Evolutionary conservation across 1,139 yeast genomes (phyloP), one percentile per base, ranked within the genome.

Genomic region (Petasospora rhodanensis): DNA sequence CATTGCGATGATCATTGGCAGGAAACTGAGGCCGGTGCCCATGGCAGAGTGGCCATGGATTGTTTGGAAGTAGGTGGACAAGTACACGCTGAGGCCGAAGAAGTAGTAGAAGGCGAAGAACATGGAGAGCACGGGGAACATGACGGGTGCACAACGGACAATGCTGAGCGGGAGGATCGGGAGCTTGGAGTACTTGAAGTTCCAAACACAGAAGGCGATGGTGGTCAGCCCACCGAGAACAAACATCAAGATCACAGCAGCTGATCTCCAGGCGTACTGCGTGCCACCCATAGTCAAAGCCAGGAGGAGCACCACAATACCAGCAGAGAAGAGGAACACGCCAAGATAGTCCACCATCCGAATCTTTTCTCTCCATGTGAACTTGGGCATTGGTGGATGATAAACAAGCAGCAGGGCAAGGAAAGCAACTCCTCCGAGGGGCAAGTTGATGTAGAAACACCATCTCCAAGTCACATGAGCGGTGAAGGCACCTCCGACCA

Each of bases 381-480:
- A 72, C 19, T 52, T 53, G 3, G 76, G 66, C 26, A 47, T 59
- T 8, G 79, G 80, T n/a, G 86, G 83, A 28, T 70, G 62, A 57
- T 75, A 78, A 10, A 70, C 64, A 27, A 65, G 49, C 8, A 62
- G 37, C 29, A 81, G 62, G 12, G 70, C 49, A 0, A 57, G 53
- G 15, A 69, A 54, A 1, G 82, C 78, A 3, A 68, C 40, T 0
- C 81, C 86, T 12, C 84, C 83, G 28, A 79, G 60, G 6, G 89
- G 86, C 40, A 82, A 57, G 52, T 80, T 81, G 47, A 82, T 66
- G 54, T 75, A 82, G 54, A 81, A 82, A 47, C 85, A 76, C 89
- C 89, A 81, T 52, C 91, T 67, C 91, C 91, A 82, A 13, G 76
- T 62, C 3, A 71, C 76, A 32, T 71, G 64, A 12, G 73, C 54